Evolutionary conservation across 1,139 yeast genomes (phyloP), one percentile per base, ranked within the genome.

Genomic region (Scheffersomyces stambukii): DNA sequence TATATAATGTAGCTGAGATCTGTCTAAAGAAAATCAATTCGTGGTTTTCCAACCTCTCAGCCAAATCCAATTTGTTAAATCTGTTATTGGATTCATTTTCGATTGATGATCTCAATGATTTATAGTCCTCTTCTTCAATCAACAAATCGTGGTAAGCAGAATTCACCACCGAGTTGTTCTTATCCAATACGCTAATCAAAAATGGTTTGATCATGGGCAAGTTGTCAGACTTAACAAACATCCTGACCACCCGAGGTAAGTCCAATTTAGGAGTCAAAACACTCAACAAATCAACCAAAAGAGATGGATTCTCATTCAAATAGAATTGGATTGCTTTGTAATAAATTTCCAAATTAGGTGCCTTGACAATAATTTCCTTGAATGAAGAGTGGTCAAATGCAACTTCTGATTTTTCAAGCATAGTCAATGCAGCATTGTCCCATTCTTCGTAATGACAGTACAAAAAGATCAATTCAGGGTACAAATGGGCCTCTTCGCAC

Each of bases 361-460:
- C 96, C 70, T 91, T 91, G 42, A 86, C 96, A 44, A 93, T 70
- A 34, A 91, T 80, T 54, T 91, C 97, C 68, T 91, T 91, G 71
- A 93, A 91, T 27, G 95, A 83, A 22, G 78, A 64, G 57, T 91
- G 98, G 47, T 93, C 98, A 53, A 91, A 89, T 11, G 96, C 91
- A 46, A 83, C 84, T 38, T 93, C 88, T 4, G 95, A 81, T 54
- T 78, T 88, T 57, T 91, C 96, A 69, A 91, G 91, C 91, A 91
- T 86, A n/a, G 96, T 81, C 57, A 91, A 73, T 23, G 96, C 91
- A 38, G 98, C 98, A 57, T 91, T 91, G 61, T 93, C 99, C 95
- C 96, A 93, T 66, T 93, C 98, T 57, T 91, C 98, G 56, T 91
- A 91, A 59, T 91, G 99, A 53, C 96, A 89, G 65, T 91, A 89